Evolutionary conservation across 345 rosid genomes (phyloP).

Genomic region (Trapa bicornis): DNA sequence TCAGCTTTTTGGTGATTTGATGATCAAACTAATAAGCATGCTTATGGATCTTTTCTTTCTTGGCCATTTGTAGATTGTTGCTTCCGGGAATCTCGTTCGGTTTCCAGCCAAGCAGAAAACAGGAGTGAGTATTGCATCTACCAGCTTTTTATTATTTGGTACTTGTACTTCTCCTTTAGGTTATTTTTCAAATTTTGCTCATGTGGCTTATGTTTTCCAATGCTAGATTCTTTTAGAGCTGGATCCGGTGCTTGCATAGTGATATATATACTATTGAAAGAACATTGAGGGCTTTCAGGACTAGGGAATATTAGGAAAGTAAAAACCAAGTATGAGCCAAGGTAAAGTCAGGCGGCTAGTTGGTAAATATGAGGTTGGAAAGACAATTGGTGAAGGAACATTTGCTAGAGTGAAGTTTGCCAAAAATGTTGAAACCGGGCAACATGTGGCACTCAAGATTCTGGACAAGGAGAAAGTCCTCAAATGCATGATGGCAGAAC

Average conservation of each 20-base stretch:
- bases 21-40: background rate
- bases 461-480: slow-evolving; percentile 97
- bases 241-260: background rate
- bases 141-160: background rate
- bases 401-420: slow-evolving; percentile 98
- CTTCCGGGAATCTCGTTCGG: background rate
- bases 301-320: no score
- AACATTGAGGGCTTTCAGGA: background rate
- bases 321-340: slow-evolving; percentile 33
- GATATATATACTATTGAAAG: background rate
- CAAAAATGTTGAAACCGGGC: slow-evolving; percentile 68
- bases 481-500: slow-evolving; percentile 92
- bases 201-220: background rate
- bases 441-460: slow-evolving; percentile 83
- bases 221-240: background rate
- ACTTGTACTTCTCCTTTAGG: background rate
- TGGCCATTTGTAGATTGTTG: background rate
- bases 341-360: slow-evolving; percentile 66
- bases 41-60: background rate
- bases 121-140: background rate
- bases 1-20: no score
- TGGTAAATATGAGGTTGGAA: slow-evolving; percentile 87
- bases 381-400: slow-evolving; percentile 97
- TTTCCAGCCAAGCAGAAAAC: background rate
- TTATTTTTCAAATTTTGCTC: background rate